Conservation (phyloP, 805 yeast species). For the Helenozyma rhizophorensis region DNA sequence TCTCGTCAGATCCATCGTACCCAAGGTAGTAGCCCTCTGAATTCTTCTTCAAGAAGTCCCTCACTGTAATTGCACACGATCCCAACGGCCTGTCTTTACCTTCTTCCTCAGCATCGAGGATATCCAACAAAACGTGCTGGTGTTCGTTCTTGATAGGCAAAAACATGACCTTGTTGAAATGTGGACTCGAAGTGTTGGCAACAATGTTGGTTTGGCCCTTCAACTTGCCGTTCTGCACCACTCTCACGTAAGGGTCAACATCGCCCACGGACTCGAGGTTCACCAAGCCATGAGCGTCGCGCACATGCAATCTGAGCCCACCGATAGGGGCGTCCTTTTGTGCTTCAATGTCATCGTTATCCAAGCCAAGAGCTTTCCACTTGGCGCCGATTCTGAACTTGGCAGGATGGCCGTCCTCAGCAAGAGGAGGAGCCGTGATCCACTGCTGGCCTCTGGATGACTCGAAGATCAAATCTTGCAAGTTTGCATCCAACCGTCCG, state of each 20-base stretch:
- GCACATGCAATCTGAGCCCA: conserved; percentile 55
- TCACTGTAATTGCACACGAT: conserved; percentile 44
- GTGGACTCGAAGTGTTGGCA: conserved; percentile 52
- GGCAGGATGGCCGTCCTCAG: conserved; percentile 33
- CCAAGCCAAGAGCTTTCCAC: conserved; percentile 69
- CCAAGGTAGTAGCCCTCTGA: conserved; percentile 44
- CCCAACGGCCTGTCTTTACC: conserved; percentile 67
- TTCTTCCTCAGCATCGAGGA: conserved; percentile 63
- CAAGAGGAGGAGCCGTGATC: conserved; percentile 45
- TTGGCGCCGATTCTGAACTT: conserved; percentile 49
- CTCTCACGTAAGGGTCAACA: conserved; percentile 70
- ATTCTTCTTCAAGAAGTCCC: conserved; percentile 46
- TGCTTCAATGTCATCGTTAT: conserved; percentile 42
- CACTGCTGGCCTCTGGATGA: conserved; percentile 46
- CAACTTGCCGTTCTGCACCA: conserved; percentile 54
- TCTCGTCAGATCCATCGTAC: conserved; percentile 47
- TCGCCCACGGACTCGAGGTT: conserved; percentile 65
- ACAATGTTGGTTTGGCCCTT: conserved; percentile 52
- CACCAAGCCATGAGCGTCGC: conserved; percentile 48
- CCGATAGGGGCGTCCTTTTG: conserved; percentile 61
- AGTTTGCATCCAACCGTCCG: conserved; percentile 47
- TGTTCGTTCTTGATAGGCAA: conserved; percentile 58
- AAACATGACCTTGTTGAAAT: conserved; percentile 55
- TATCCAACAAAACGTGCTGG: conserved; percentile 54
- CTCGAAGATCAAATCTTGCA: conserved; percentile 53